phyloP scores from a whole-genome alignment of 2,329 filamentous ascomycete species.

The Fusarium graminum region DNA sequence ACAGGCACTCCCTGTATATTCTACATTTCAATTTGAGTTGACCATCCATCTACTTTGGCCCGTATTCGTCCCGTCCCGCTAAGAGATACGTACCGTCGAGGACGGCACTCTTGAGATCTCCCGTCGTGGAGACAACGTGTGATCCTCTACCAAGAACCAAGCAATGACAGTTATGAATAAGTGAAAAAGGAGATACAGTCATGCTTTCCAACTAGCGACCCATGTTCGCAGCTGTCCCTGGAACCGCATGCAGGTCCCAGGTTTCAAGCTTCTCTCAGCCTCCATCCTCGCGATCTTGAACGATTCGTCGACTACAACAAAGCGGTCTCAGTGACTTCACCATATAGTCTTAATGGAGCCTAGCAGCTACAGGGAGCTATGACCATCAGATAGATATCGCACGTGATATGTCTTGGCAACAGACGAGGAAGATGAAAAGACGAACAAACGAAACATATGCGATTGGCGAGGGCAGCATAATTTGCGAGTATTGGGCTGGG shows the following conservation, averaged over 20 bases:
- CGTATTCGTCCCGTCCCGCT: slow-evolving; percentile 24
- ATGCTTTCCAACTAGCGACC: slow-evolving; percentile 36
- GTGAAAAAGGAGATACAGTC: not conserved
- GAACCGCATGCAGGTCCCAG: slow-evolving; percentile 43
- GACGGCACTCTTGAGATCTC: slow-evolving; percentile 15
- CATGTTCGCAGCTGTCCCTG: slow-evolving; percentile 31
- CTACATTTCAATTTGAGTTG: not conserved
- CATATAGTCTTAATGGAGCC: slow-evolving; percentile 43
- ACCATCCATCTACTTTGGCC: slow-evolving; percentile 6
- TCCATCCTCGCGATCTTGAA: slow-evolving; percentile 17
- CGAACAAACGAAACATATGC: slow-evolving; percentile 5
- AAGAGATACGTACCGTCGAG: slow-evolving; percentile 35
- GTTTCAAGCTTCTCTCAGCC: slow-evolving; percentile 27
- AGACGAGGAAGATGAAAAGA: slow-evolving; percentile 14
- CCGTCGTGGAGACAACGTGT: slow-evolving; percentile 19
- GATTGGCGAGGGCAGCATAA: slow-evolving; percentile 19
- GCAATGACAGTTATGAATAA: slow-evolving; percentile 10
- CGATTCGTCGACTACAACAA: slow-evolving; percentile 27
- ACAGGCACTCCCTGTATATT: slow-evolving; percentile 1
- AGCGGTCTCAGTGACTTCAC: slow-evolving; percentile 29
- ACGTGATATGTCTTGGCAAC: slow-evolving; percentile 47
- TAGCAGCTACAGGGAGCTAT: slow-evolving; percentile 48
- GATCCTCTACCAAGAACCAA: slow-evolving; percentile 6
- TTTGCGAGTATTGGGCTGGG: slow-evolving; percentile 11
- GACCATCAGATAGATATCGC: slow-evolving; percentile 41